phyloP scores from a whole-genome alignment of 495 filamentous ascomycete species.

The Lichenothelia convexa region DNA sequence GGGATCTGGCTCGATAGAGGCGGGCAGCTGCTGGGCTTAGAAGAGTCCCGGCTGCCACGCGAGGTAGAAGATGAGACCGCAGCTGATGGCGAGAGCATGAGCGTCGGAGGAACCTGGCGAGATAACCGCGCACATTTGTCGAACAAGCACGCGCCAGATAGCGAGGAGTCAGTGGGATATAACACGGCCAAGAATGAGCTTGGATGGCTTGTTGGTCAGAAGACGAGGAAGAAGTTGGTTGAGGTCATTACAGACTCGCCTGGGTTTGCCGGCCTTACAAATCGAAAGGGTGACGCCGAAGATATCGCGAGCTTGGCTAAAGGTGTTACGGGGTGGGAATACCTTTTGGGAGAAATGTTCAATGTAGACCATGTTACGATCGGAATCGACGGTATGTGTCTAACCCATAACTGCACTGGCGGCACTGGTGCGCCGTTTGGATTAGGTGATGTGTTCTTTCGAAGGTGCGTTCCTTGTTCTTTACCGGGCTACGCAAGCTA shows the following conservation, averaged over 20 bases:
- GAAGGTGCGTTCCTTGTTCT: conserved; percentile 15
- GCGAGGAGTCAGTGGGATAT: too few relatives aligned
- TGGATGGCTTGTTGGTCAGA: not conserved
- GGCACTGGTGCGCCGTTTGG: conserved; percentile 18
- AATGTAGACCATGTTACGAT: conserved; percentile 21
- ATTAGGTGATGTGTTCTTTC: conserved; percentile 25
- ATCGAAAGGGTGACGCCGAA: conserved; percentile 2
- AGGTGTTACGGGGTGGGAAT: conserved; percentile 26
- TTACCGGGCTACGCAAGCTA: too few relatives aligned
- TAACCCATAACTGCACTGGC: conserved; percentile 20
- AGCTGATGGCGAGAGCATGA: conserved; percentile 10
- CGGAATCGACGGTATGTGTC: conserved; percentile 23
- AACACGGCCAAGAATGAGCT: too few relatives aligned
- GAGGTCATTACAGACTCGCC: conserved; percentile 22
- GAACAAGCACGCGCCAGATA: not conserved
- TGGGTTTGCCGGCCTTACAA: conserved; percentile 7
- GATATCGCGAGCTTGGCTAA: conserved; percentile 14
- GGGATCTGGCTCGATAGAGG: conserved; percentile 23
- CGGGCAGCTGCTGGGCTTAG: conserved; percentile 15
- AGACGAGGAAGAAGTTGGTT: conserved; percentile 15
- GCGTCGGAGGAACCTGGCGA: conserved; percentile 13
- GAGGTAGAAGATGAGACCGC: conserved; percentile 14
- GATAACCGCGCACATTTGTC: not conserved
- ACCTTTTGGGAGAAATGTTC: conserved; percentile 26
- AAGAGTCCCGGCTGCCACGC: conserved; percentile 6